Evolutionary conservation across 2,329 filamentous ascomycete genomes (phyloP).

Genomic region (Colletotrichum tropicale): DNA sequence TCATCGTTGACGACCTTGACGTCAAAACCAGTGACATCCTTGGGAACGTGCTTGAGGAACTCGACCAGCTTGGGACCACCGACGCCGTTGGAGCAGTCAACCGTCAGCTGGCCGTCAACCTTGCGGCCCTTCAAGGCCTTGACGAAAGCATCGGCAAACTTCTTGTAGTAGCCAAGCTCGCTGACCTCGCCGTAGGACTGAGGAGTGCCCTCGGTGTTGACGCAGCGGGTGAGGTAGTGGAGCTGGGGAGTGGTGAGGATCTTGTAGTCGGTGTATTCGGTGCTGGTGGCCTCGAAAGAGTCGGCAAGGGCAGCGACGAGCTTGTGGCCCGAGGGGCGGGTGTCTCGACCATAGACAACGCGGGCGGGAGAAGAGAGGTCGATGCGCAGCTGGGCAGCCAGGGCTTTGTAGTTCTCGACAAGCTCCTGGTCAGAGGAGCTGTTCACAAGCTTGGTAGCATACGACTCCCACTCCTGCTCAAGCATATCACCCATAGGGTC

Average conservation of each 20-base stretch:
- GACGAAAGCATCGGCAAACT: constrained; percentile 84
- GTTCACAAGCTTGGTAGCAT: constrained; percentile 91
- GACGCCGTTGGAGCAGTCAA: constrained; percentile 97
- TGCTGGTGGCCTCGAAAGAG: constrained; percentile 76
- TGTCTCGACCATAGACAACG: constrained; percentile 91
- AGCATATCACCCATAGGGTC: constrained; percentile 99
- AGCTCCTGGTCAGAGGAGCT: constrained; percentile 76
- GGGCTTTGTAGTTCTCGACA: constrained; percentile 74
- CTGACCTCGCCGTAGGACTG: constrained; percentile 88
- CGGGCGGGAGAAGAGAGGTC: constrained; percentile 73
- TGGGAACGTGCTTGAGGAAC: constrained; percentile 81
- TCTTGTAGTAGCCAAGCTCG: constrained; percentile 94
- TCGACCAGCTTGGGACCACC: constrained; percentile 90
- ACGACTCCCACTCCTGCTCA: constrained; percentile 91
- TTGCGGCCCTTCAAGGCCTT: constrained; percentile 80
- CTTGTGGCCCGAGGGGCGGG: constrained; percentile 86
- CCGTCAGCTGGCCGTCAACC: constrained; percentile 74
- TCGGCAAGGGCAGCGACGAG: constrained; percentile 81
- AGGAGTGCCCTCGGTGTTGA: constrained; percentile 89
- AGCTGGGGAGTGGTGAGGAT: constrained; percentile 96
- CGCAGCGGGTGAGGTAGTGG: constrained; percentile 92
- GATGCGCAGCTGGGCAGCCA: constrained; percentile 78
- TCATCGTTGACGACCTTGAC: constrained; percentile 93
- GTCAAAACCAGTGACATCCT: constrained; percentile 72
- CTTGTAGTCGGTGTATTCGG: constrained; percentile 83